These are phyloP conservation scores for Jatropha multifida DNA, from an alignment of 441 rosid genomes.

Conservation along the genomic window DNA sequence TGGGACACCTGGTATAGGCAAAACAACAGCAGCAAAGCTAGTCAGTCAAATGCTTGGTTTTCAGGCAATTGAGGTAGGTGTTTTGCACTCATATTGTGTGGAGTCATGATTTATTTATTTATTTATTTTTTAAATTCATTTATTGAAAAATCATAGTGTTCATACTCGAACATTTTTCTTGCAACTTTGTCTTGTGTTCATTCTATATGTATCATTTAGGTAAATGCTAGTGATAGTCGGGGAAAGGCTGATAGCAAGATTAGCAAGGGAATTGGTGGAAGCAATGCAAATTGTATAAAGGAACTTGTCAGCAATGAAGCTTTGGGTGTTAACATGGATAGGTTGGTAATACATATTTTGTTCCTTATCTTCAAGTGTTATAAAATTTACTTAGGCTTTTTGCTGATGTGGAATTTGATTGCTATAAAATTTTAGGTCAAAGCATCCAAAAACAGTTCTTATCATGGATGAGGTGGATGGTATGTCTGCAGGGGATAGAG, in stretches of 20 bases:
- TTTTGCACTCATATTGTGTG: slow-evolving; percentile 9
- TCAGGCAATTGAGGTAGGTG: slow-evolving; percentile 89
- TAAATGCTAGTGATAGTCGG: slow-evolving; percentile 97
- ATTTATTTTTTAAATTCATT: slow-evolving; percentile 12
- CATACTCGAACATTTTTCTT: slow-evolving; percentile 5
- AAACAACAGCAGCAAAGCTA: slow-evolving; percentile 92
- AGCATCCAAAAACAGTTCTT: slow-evolving; percentile 74
- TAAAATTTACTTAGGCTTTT: slow-evolving; percentile 11
- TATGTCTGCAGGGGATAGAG: slow-evolving; percentile 99
- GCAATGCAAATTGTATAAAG: slow-evolving; percentile 92
- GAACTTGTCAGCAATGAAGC: slow-evolving; percentile 93
- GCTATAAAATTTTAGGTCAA: slow-evolving; percentile 51
- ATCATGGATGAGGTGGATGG: slow-evolving; percentile 99
- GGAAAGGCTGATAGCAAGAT: slow-evolving; percentile 90
- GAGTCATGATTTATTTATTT: slow-evolving; percentile 13
- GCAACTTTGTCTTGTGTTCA: neutral
- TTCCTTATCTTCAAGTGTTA: slow-evolving; percentile 2
- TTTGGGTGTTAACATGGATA: slow-evolving; percentile 56
- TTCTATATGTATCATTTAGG: slow-evolving; percentile 40
- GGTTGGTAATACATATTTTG: slow-evolving; percentile 43
- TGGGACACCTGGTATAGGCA: slow-evolving; percentile 97
- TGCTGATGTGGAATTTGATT: slow-evolving; percentile 21
- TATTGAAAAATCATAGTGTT: slow-evolving; percentile 2
- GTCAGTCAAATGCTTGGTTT: slow-evolving; percentile 91
- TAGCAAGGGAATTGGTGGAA: slow-evolving; percentile 88